These are phyloP conservation scores for Tagetes erecta DNA, from an alignment of 129 eudicot species.

Conservation along the genomic window DNA sequence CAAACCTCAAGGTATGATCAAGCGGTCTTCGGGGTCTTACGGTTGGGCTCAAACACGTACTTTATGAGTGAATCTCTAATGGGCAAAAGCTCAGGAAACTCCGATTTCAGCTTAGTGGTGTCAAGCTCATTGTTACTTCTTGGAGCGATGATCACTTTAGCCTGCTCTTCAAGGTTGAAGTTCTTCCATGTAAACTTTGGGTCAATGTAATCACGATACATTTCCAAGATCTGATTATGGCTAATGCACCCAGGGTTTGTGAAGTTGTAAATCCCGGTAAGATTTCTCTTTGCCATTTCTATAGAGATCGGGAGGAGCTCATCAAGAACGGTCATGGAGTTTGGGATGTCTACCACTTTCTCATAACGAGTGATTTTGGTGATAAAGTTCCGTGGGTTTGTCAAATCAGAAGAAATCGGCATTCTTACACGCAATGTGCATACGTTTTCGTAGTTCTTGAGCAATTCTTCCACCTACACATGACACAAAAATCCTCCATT, in stretches of 20 bases:
- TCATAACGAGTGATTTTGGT: constrained; percentile 72
- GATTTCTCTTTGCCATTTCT: constrained; percentile 82
- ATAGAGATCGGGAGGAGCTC: constrained; percentile 59
- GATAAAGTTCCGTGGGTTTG: constrained; percentile 75
- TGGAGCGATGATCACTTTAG: constrained; percentile 71
- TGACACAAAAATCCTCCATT: neutral
- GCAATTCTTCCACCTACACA: constrained; percentile 70
- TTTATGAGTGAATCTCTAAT: constrained; percentile 70
- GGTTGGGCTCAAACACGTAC: constrained; percentile 68
- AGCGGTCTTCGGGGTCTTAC: constrained; percentile 52
- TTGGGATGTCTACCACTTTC: constrained; percentile 74
- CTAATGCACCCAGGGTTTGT: constrained; percentile 80
- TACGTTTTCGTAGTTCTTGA: constrained; percentile 62
- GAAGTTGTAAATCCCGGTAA: constrained; percentile 76
- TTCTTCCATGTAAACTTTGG: constrained; percentile 70
- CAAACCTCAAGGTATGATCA: constrained; percentile 18
- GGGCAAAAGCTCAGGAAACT: constrained; percentile 66
- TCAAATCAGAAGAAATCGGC: constrained; percentile 72
- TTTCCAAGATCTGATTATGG: constrained; percentile 74
- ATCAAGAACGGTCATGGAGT: constrained; percentile 86
- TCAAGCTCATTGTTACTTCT: constrained; percentile 84
- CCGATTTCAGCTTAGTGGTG: constrained; percentile 57
- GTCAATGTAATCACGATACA: constrained; percentile 68
- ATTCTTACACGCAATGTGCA: constrained; percentile 79
- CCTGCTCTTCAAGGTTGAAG: constrained; percentile 74